Conservation (phyloP, 345 rosid species). For the Citrus trifoliata region DNA sequence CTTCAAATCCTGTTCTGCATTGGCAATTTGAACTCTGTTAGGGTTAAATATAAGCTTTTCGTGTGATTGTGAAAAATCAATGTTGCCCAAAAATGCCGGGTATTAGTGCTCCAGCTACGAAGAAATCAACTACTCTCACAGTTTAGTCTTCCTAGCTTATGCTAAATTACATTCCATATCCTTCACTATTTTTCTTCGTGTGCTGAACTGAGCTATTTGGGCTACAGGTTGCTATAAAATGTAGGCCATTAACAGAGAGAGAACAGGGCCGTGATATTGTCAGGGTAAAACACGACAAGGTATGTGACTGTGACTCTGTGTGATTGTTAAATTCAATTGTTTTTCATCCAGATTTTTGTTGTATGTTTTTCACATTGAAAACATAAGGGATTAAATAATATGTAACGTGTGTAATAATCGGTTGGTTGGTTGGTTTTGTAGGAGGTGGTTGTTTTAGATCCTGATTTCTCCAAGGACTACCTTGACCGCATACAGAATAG, state of each 20-base stretch:
- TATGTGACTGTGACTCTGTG: constrained; percentile 3
- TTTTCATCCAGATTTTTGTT: neutral
- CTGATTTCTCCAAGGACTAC: constrained; percentile 82
- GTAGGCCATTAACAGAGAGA: constrained; percentile 59
- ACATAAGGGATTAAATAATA: too few species aligned
- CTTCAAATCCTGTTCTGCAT: neutral
- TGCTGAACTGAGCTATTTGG: neutral
- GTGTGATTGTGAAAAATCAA: neutral
- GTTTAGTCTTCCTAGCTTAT: constrained; percentile 24
- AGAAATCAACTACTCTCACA: constrained; percentile 65
- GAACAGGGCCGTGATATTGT: constrained; percentile 79
- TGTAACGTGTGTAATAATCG: neutral
- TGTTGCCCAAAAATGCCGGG: constrained; percentile 52
- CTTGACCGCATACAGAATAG: constrained; percentile 81
- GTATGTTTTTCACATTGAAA: neutral
- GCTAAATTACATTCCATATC: neutral
- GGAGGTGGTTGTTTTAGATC: constrained; percentile 87
- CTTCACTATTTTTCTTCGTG: neutral
- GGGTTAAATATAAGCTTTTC: neutral
- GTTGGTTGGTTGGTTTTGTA: constrained; percentile 14
- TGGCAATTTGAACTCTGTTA: neutral
- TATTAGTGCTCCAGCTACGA: constrained; percentile 61
- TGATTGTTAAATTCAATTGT: too few species aligned
- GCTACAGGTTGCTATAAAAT: constrained; percentile 81
- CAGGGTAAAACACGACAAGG: constrained; percentile 62